Evolutionary conservation across 805 yeast genomes (phyloP), one percentile per base, ranked within the genome.

Genomic region (Spencermartinsiella europaea): DNA sequence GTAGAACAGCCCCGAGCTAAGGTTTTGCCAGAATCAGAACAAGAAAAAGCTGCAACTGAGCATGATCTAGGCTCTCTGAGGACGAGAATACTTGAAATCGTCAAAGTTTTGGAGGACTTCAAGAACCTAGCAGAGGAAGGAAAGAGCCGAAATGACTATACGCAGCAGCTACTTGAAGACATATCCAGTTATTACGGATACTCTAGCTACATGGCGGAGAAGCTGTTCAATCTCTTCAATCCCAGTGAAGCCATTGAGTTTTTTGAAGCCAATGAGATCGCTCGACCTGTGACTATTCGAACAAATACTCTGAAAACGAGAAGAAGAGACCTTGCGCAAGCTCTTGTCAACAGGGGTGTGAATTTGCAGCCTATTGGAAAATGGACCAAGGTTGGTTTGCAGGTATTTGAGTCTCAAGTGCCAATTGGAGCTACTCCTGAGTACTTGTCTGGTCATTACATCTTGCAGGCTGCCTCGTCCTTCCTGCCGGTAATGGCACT

Each of bases 381-480:
- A 36, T 93, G 99, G 99, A 89, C 98, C 20, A 93, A 93, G 68
- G 98, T 93, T 43, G 99, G 99, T 52, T 74, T 93, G 55, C 99
- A 93, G 68, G 83, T 93, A 44, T 93, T 91, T 65, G 99, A 93
- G 64, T 90, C 98, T 20, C 98, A 90, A 67, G 98, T 93, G n/a
- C 99, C 99, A 38, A 86, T 93, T 57, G 99, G 99, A 68, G 99
- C 99, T 38, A 93, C 99, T 5, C 99, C 99, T 38, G 99, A 93
- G 70, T 93, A 93, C 65, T 74, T 93, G 61, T 95, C 98, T 12
- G 99, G 99, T 61, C 96, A 93, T 63, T 93, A 93, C 70, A 93
- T 93, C 52, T 72, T 93, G 59, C 99, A 93, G 69, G 99, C 99
- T 37, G 99, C 99, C 19, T 90, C 97, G 4, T 90, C 98, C 7